Conservation (phyloP, 164 flowering plant species). For the Umbilicus rupestris region DNA sequence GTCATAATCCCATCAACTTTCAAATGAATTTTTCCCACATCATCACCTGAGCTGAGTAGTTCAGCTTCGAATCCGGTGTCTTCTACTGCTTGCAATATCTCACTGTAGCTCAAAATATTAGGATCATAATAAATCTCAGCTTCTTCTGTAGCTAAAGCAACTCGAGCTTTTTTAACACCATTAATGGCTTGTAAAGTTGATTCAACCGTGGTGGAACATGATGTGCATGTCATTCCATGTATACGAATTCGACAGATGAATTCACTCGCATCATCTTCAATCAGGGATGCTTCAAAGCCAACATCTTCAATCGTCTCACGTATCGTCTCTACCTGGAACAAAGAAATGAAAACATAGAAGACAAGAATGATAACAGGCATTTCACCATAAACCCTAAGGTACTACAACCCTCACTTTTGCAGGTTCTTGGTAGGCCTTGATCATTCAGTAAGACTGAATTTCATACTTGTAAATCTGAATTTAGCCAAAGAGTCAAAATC, state of each 20-base stretch:
- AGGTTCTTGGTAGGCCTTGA: no score
- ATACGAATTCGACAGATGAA: slow-evolving; percentile 50
- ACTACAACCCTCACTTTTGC: no score
- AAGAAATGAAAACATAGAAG: not conserved
- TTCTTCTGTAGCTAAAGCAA: slow-evolving; percentile 76
- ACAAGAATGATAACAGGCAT: no score
- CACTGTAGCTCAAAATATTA: slow-evolving; percentile 23
- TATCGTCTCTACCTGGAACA: slow-evolving; percentile 54
- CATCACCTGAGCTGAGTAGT: slow-evolving; percentile 56
- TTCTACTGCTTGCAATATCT: slow-evolving; percentile 43
- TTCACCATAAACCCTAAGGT: not conserved
- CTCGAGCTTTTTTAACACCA: slow-evolving; percentile 62
- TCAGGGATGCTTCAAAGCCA: slow-evolving; percentile 56
- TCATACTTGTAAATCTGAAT: no score
- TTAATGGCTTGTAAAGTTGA: slow-evolving; percentile 32
- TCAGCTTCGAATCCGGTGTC: slow-evolving; percentile 68
- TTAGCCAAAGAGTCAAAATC: no score
- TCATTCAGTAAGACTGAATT: no score
- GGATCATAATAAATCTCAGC: slow-evolving; percentile 67
- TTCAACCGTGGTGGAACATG: slow-evolving; percentile 66
- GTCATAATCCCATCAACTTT: slow-evolving; percentile 49
- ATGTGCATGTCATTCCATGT: slow-evolving; percentile 67
- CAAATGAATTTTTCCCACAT: slow-evolving; percentile 45
- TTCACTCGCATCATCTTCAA: slow-evolving; percentile 34
- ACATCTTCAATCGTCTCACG: slow-evolving; percentile 70